Evolutionary conservation across 257 asterid genomes (phyloP).

Genomic region (Lavandula angustifolia): DNA sequence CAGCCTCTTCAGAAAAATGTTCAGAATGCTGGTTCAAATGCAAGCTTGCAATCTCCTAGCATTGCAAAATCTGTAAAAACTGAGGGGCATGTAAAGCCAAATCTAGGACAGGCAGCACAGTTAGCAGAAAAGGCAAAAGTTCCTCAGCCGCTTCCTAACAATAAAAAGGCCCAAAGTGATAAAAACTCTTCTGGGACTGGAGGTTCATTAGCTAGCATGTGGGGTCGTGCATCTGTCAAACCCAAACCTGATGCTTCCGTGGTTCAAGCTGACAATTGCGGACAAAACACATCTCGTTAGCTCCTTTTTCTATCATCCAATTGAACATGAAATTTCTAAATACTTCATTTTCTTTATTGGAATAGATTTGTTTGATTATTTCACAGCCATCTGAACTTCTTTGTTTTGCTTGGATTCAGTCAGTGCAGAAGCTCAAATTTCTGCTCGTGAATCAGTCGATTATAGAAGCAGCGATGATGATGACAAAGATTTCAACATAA

Average conservation of each 20-base stretch:
- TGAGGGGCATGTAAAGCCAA: slow-evolving; percentile 41
- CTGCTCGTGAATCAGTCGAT: slow-evolving; percentile 59
- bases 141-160: slow-evolving; percentile 46
- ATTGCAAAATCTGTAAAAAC: slow-evolving; percentile 47
- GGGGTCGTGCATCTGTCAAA: slow-evolving; percentile 85
- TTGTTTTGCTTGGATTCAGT: slow-evolving; percentile 38
- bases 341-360: not conserved
- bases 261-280: slow-evolving; percentile 40
- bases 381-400: slow-evolving; percentile 19
- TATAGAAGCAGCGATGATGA: slow-evolving; percentile 74
- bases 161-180: slow-evolving; percentile 54
- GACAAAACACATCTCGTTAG: slow-evolving; percentile 62
- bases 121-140: slow-evolving; percentile 54
- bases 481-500: slow-evolving; percentile 53
- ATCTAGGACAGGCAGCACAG: slow-evolving; percentile 41
- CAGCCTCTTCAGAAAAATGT: slow-evolving; percentile 47
- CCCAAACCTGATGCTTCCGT: slow-evolving; percentile 49
- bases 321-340: not conserved
- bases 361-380: slow-evolving; percentile 21
- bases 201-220: slow-evolving; percentile 79
- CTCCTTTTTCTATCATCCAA: slow-evolving; percentile 28
- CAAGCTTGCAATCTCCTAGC: slow-evolving; percentile 38
- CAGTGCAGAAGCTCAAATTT: slow-evolving; percentile 69
- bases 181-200: slow-evolving; percentile 64
- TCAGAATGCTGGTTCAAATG: slow-evolving; percentile 47